Evolutionary conservation across 2,329 filamentous ascomycete genomes (phyloP).

Genomic region (Diaporthe sp.): DNA sequence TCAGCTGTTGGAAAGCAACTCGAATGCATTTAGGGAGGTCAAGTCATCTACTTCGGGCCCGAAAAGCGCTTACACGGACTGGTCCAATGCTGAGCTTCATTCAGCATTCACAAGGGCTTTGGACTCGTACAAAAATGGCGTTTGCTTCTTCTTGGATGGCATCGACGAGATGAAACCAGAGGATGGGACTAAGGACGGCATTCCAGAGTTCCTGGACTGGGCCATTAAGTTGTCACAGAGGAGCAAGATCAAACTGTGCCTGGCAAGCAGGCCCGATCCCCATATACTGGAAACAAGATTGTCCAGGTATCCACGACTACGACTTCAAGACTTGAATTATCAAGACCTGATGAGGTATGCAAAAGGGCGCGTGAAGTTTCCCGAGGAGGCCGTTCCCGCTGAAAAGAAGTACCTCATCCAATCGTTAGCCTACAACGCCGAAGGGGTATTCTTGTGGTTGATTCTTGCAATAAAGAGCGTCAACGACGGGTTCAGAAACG

Average conservation of each 20-base stretch:
- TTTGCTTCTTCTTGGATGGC: conserved; percentile 43
- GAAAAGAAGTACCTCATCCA: not conserved
- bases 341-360: not conserved
- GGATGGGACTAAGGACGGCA: not conserved
- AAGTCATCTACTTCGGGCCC: not conserved
- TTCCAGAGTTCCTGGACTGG: conserved; percentile 14
- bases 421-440: not conserved
- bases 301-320: not conserved
- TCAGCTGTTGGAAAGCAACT: conserved; percentile 36
- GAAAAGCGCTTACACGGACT: conserved; percentile 40
- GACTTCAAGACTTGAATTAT: conserved; percentile 22
- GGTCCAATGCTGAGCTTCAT: conserved; percentile 35
- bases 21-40: not conserved
- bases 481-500: not conserved
- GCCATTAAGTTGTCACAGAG: not conserved
- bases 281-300: not conserved
- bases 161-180: conserved; percentile 23
- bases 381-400: not conserved
- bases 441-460: conserved; percentile 28
- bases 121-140: not conserved
- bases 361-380: not conserved
- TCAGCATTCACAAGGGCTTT: not conserved
- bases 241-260: conserved; percentile 20
- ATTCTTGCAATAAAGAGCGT: conserved; percentile 11
- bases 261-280: conserved; percentile 29